phyloP scores from a whole-genome alignment of 2,329 filamentous ascomycete genomes.

The Claviceps digitariae region DNA sequence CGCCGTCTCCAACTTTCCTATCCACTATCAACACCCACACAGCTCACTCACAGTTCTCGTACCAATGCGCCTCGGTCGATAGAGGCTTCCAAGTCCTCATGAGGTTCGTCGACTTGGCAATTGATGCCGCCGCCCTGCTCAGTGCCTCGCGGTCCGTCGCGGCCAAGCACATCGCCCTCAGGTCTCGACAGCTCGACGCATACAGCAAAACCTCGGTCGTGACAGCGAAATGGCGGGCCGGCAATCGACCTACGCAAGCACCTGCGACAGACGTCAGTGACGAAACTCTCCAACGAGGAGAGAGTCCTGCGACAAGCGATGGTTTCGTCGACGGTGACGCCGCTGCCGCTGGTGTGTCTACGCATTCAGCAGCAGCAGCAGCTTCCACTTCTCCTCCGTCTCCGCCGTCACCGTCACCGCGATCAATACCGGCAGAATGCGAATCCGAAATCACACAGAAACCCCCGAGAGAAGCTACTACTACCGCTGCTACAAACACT shows the following conservation, averaged over 20 bases:
- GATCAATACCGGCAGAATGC: neutral
- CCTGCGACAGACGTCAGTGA: neutral
- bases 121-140: constrained; percentile 59
- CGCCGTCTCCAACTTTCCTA: neutral
- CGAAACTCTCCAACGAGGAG: neutral
- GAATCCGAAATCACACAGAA: neutral
- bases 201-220: constrained; percentile 35
- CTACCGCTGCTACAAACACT: neutral
- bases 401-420: neutral
- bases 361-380: neutral
- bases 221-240: constrained; percentile 20
- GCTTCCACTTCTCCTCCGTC: neutral
- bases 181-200: constrained; percentile 38
- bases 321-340: neutral
- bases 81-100: constrained; percentile 24
- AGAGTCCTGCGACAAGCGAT: neutral
- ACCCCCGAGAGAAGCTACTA: neutral
- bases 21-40: neutral
- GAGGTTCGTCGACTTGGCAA: constrained; percentile 48
- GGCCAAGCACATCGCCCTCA: constrained; percentile 45
- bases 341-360: neutral
- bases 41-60: constrained; percentile 1
- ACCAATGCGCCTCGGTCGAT: constrained; percentile 13
- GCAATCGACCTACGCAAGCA: neutral
- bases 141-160: constrained; percentile 57